phyloP scores from a whole-genome alignment of 1,284 basidiomycete species.

The Paramarasmius palmivorus region DNA sequence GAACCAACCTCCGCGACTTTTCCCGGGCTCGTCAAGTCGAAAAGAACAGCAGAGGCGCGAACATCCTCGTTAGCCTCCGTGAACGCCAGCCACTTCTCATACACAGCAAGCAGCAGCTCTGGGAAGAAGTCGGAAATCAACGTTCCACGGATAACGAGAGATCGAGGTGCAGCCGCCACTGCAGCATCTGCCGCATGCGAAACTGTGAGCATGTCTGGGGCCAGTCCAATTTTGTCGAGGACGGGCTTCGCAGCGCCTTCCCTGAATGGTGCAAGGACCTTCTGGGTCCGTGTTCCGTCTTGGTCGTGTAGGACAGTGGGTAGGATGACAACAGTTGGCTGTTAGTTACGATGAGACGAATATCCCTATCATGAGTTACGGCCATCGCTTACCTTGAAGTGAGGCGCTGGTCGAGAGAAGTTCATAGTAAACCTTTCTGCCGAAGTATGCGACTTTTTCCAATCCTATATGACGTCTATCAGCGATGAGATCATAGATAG shows the following conservation, averaged over 20 bases:
- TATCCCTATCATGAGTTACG: background rate
- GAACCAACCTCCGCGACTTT: constrained; percentile 10
- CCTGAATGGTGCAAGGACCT: background rate
- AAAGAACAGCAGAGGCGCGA: background rate
- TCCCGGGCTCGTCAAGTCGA: background rate
- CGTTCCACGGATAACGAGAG: constrained; percentile 17
- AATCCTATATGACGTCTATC: background rate
- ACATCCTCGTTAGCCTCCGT: background rate
- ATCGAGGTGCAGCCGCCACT: constrained; percentile 15
- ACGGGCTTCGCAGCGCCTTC: background rate
- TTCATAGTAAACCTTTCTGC: too few relatives aligned
- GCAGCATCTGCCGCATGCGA: constrained; percentile 19
- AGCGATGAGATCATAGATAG: background rate
- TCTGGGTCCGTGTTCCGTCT: background rate
- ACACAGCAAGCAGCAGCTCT: constrained; percentile 12
- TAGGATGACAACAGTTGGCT: background rate
- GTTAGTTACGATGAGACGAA: background rate
- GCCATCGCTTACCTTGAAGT: too few relatives aligned
- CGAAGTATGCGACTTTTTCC: background rate
- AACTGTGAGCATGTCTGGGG: constrained; percentile 11
- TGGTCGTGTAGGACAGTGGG: background rate
- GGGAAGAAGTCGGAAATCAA: constrained; percentile 17
- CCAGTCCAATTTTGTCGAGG: background rate
- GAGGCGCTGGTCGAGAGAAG: too few relatives aligned
- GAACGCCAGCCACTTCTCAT: constrained; percentile 11